phyloP scores from a whole-genome alignment of 768 basidiomycete genomes.

The Rhodotorula babjevae region DNA sequence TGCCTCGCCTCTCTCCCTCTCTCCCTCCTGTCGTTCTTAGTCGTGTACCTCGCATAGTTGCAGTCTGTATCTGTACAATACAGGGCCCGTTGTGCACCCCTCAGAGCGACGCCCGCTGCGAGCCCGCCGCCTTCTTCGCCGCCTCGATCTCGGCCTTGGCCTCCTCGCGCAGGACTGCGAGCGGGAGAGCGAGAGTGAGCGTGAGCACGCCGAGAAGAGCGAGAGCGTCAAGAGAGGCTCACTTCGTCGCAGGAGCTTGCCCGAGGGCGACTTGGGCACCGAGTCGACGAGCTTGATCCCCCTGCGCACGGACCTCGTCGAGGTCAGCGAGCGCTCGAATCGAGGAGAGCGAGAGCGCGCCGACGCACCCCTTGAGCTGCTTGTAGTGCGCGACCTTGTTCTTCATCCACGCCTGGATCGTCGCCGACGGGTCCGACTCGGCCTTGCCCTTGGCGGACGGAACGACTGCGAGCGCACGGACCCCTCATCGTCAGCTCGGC shows the following conservation, averaged over 20 bases:
- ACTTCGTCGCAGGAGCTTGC: conserved; percentile 39
- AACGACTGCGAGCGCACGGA: conserved; percentile 14
- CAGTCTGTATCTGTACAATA: background rate
- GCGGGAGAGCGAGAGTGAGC: background rate
- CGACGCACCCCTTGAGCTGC: conserved; percentile 25
- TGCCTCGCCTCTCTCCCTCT: background rate
- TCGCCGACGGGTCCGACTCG: conserved; percentile 4
- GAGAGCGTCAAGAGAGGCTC: background rate
- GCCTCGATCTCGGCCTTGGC: conserved; percentile 3
- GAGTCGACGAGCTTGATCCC: conserved; percentile 27
- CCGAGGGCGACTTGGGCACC: conserved; percentile 36
- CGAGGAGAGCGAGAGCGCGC: background rate
- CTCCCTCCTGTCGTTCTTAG: background rate
- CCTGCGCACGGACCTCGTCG: background rate
- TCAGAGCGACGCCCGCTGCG: background rate
- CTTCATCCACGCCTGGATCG: conserved; percentile 25
- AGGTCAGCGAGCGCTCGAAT: too few species aligned
- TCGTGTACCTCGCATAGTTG: background rate
- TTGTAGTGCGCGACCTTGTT: conserved; percentile 27
- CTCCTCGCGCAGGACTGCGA: conserved; percentile 17
- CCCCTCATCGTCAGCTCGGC: too few species aligned
- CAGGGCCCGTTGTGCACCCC: background rate
- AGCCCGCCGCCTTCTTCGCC: background rate
- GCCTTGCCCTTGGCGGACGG: conserved; percentile 17
- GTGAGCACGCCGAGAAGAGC: too few species aligned